A percentile compares a stretch with the other conserved stretches of the same genome.
These are phyloP conservation scores for Schizophyllum commune DNA, from an alignment of 1,284 basidiomycete species.

Conservation along the genomic window DNA sequence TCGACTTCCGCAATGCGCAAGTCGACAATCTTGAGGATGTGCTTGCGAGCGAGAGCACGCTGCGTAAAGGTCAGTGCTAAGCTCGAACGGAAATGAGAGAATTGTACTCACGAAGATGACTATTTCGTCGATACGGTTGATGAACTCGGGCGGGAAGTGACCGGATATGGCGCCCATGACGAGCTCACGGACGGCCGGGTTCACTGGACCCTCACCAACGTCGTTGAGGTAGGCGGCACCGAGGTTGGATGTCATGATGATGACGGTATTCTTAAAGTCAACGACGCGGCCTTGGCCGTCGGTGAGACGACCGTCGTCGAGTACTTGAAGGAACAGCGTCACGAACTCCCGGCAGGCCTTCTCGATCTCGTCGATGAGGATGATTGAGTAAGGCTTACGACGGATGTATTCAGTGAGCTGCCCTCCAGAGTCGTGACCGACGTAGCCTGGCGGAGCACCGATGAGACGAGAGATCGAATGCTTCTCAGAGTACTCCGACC, in stretches of 20 bases:
- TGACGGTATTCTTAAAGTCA: conserved; percentile 79
- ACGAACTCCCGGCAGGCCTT: conserved; percentile 88
- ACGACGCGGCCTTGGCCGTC: conserved; percentile 74
- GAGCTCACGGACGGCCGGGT: conserved; percentile 48
- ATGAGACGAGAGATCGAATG: conserved; percentile 88
- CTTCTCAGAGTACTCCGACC: conserved; percentile 90
- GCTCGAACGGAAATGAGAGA: conserved; percentile 1
- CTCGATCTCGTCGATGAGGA: conserved; percentile 83
- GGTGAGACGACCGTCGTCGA: conserved; percentile 93
- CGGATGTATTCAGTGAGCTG: conserved; percentile 90
- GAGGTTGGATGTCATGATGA: conserved; percentile 93
- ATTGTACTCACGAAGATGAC: conserved; percentile 74
- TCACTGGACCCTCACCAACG: conserved; percentile 68
- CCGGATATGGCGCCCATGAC: conserved; percentile 76
- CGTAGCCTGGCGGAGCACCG: conserved; percentile 85
- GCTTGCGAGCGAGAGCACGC: conserved; percentile 70
- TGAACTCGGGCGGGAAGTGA: conserved; percentile 90
- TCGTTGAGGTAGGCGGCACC: conserved; percentile 76
- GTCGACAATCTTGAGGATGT: conserved; percentile 80
- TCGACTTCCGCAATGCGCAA: conserved; percentile 73
- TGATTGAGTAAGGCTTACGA: conserved; percentile 78
- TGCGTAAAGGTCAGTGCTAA: conserved; percentile 20
- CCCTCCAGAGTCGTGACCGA: conserved; percentile 88
- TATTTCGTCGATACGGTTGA: conserved; percentile 88
- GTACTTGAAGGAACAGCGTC: conserved; percentile 88